A percentile compares a stretch with the other conserved stretches of the same genome.
phyloP scores from a whole-genome alignment of 805 yeast species.

The Barnettozyma vustinii region DNA sequence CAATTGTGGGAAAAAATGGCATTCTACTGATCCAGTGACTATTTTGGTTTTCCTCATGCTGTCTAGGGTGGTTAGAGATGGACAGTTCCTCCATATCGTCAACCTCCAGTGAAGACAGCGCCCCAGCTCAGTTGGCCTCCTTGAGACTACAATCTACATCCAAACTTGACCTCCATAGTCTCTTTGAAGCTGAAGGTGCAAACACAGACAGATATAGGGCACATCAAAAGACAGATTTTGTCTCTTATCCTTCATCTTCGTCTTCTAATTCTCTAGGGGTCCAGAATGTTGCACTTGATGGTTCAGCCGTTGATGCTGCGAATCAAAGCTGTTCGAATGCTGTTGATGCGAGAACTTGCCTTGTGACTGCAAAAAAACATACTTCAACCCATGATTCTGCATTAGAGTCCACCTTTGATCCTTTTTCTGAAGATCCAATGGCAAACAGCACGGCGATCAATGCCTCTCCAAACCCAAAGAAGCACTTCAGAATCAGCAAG shows the following conservation, averaged over 20 bases:
- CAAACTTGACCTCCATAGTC: neutral
- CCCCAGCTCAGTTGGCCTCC: conserved; percentile 7
- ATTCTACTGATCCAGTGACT: neutral
- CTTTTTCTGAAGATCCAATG: conserved; percentile 3
- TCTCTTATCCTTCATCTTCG: neutral
- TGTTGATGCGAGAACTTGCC: neutral
- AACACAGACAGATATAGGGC: neutral
- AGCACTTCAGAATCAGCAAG: conserved; percentile 4
- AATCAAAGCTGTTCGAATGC: too few relatives aligned
- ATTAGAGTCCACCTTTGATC: neutral
- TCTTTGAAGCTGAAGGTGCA: neutral
- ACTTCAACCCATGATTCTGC: neutral
- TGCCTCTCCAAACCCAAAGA: neutral
- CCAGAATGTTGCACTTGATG: neutral
- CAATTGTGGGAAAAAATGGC: conserved; percentile 1
- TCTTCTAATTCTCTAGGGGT: neutral
- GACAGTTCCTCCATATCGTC: neutral
- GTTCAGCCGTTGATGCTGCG: neutral
- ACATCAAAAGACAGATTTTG: neutral
- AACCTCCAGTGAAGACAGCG: conserved; percentile 8
- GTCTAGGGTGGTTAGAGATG: neutral
- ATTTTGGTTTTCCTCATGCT: neutral
- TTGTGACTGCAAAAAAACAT: neutral
- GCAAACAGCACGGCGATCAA: neutral
- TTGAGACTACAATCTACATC: conserved; percentile 4